Evolutionary conservation across 495 filamentous ascomycete species (phyloP).

Genomic region (Pyronema omphalodes): DNA sequence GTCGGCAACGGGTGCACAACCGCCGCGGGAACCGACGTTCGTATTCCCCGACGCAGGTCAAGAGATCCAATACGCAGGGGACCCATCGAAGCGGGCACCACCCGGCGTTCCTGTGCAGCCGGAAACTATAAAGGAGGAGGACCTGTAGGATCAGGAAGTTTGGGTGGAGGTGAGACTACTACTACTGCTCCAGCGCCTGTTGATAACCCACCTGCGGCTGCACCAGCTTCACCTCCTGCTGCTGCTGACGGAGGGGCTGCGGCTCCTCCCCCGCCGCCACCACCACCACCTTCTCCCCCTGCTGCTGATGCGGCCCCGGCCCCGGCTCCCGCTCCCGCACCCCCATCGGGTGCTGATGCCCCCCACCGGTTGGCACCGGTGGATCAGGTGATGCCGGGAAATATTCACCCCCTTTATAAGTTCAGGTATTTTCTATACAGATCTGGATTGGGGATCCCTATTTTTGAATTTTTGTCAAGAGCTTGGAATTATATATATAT

Average conservation of each 20-base stretch:
- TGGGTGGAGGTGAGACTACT: background rate
- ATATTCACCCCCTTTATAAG: too few species aligned
- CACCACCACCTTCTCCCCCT: too few species aligned
- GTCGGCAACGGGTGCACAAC: slow-evolving; percentile 38
- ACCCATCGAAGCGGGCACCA: slow-evolving; percentile 7
- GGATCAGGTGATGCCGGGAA: too few species aligned
- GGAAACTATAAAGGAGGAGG: slow-evolving; percentile 1
- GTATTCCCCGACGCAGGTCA: slow-evolving; percentile 42
- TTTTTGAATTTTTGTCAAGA: too few species aligned
- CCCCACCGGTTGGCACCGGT: too few species aligned
- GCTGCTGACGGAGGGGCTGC: background rate
- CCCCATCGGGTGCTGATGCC: too few species aligned
- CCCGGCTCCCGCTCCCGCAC: too few species aligned
- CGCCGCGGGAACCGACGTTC: slow-evolving; percentile 29
- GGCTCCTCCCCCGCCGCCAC: background rate
- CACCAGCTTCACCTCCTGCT: background rate
- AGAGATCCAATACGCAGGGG: slow-evolving; percentile 30
- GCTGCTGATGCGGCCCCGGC: too few species aligned
- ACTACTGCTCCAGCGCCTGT: background rate
- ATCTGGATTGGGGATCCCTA: too few species aligned
- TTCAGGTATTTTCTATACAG: too few species aligned
- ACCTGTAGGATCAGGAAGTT: background rate
- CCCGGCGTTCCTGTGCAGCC: slow-evolving; percentile 12
- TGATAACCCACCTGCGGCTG: too few species aligned
- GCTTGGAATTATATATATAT: too few species aligned